These are phyloP conservation scores for Tetraselmis chui DNA, from an alignment of 139 green algal genomes.

Conservation along the genomic window DNA sequence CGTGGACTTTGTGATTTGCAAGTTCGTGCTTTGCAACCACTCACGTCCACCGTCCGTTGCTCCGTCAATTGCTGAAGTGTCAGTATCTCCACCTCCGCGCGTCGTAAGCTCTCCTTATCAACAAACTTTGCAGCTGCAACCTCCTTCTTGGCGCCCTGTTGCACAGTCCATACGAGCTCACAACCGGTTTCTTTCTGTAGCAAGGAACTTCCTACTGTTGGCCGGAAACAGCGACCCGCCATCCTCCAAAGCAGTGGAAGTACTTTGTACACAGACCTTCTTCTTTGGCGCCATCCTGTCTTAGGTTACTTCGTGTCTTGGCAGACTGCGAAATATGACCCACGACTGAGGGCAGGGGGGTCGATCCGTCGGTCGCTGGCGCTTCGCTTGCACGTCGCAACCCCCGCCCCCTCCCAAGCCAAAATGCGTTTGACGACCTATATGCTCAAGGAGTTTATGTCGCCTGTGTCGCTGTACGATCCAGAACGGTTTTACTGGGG, in stretches of 20 bases:
- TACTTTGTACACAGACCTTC: too few relatives aligned
- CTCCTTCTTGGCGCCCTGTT: slow-evolving; percentile 26
- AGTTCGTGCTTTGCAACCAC: too few relatives aligned
- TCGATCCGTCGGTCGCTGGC: too few relatives aligned
- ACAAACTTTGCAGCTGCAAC: slow-evolving; percentile 35
- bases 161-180: neutral
- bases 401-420: too few relatives aligned
- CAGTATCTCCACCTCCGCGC: slow-evolving; percentile 40
- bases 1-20: too few relatives aligned
- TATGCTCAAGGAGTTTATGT: neutral
- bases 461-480: too few relatives aligned
- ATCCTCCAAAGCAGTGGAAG: neutral
- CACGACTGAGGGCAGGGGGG: too few relatives aligned
- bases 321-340: too few relatives aligned
- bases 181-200: neutral
- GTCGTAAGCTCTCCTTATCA: slow-evolving; percentile 40
- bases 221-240: neutral
- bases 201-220: neutral
- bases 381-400: too few relatives aligned
- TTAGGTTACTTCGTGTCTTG: too few relatives aligned
- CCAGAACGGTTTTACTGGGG: too few relatives aligned
- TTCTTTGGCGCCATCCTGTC: neutral
- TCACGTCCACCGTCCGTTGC: slow-evolving; percentile 34
- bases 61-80: slow-evolving; percentile 38
- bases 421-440: neutral